Evolutionary conservation across 345 rosid species (phyloP), one percentile per base, ranked within the genome.

Genomic region (Aurinia saxatilis): DNA sequence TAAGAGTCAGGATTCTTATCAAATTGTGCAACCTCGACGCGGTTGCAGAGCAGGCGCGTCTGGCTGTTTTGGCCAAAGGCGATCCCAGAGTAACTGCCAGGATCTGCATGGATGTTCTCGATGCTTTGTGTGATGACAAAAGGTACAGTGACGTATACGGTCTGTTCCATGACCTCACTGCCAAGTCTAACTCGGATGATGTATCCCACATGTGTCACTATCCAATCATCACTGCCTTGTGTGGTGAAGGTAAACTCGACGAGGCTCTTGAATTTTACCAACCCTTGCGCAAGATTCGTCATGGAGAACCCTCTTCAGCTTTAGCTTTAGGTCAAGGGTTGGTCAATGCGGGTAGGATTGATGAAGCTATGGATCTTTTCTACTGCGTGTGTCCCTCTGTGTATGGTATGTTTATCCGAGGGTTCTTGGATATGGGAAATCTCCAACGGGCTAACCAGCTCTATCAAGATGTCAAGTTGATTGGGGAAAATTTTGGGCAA

Each of bases 1-100:
- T 82, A 65, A 73, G 88, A 4, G 91, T 87, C 38, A 86, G 81
- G 59, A 82, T 91, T 34, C 85, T 84, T 12, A 87, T 87, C 63
- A 83, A 91, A 2, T 85, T 91, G 6, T 79, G 66, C 5, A 91
- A 87, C 66, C 89, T 87, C 5, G 91, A 87, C 30, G 85, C 91
- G 4, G 87, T 91, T 11, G 81, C 95, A 4, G 67, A 45, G 18
- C 52, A 84, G 6, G 89, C 89, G 7, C 85, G 95, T 6, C 76
- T 73, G 63, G 67, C 85, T 3, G 81, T 83, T 9, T 81, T 69
- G 65, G 73, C 87, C 50, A 60, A 40, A 23, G 73, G 73, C 14
- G 83, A 87, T 41, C 87, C 89, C 63, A 35, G 3, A 35, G 38
- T 35, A 4, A 87, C 89, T 4, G 91, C 83, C 25, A 83, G 81